phyloP scores from a whole-genome alignment of 1,139 yeast species.

The Saccharomyces hybrid region DNA sequence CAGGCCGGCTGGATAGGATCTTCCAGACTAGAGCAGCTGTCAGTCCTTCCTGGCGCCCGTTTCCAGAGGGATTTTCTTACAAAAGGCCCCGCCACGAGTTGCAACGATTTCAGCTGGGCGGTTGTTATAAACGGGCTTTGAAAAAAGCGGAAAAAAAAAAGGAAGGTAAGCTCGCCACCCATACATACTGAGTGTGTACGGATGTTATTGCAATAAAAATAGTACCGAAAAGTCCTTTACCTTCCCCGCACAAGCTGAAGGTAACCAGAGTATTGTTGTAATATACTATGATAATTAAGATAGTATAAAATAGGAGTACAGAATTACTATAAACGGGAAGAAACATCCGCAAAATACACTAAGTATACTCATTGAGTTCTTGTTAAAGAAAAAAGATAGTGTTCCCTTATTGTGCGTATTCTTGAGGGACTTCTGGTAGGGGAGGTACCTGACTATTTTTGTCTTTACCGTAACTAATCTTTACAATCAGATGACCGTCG shows the following conservation, averaged over 20 bases:
- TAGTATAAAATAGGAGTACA: not conserved
- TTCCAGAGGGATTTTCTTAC: too few species aligned
- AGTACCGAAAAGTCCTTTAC: too few species aligned
- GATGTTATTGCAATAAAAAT: too few species aligned
- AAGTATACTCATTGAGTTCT: not conserved
- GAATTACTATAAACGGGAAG: not conserved
- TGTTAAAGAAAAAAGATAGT: not conserved
- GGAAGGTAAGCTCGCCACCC: too few species aligned
- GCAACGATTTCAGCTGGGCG: too few species aligned
- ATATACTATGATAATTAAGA: not conserved
- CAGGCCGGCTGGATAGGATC: not conserved
- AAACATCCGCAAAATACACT: not conserved
- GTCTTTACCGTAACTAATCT: slow-evolving; percentile 19
- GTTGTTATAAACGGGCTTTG: too few species aligned
- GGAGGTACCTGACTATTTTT: slow-evolving; percentile 18
- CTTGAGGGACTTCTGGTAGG: slow-evolving; percentile 13
- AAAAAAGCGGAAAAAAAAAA: too few species aligned
- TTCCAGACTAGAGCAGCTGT: not conserved
- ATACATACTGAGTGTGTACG: too few species aligned
- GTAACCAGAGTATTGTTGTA: too few species aligned
- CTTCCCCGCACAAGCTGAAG: too few species aligned
- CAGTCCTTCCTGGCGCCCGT: too few species aligned
- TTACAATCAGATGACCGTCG: slow-evolving; percentile 27
- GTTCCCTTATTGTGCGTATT: slow-evolving; percentile 4
- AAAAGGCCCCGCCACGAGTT: too few species aligned